These are phyloP conservation scores for Aspergillus sp. DNA, from an alignment of 2,329 filamentous ascomycete species.

Conservation along the genomic window DNA sequence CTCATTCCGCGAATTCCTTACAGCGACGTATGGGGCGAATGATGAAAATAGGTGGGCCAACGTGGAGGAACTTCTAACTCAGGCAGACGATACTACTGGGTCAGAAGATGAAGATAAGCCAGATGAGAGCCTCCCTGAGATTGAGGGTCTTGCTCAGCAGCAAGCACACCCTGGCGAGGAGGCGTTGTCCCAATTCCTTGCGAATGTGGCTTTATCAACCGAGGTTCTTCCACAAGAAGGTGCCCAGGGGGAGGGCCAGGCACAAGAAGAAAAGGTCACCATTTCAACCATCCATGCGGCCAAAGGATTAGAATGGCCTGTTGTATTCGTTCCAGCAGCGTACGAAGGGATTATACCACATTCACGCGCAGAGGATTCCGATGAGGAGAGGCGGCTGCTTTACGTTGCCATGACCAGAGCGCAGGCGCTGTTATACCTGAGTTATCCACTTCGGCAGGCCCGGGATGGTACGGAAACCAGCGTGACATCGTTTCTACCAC, in stretches of 20 bases:
- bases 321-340: conserved; percentile 87
- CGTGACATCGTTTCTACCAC: conserved; percentile 71
- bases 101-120: conserved; percentile 54
- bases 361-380: conserved; percentile 76
- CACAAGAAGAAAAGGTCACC: conserved; percentile 63
- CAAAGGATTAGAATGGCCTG: conserved; percentile 94
- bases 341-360: conserved; percentile 92
- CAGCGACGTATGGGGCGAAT: conserved; percentile 69
- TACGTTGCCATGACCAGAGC: conserved; percentile 98
- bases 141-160: conserved; percentile 70
- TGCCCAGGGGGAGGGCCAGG: conserved; percentile 55
- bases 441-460: conserved; percentile 70
- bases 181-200: conserved; percentile 75
- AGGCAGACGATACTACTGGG: conserved; percentile 69
- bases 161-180: conserved; percentile 55
- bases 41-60: conserved; percentile 82
- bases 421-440: conserved; percentile 81
- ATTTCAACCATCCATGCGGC: conserved; percentile 96
- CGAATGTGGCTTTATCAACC: conserved; percentile 83
- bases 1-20: conserved; percentile 71
- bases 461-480: conserved; percentile 59
- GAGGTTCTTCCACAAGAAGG: conserved; percentile 59
- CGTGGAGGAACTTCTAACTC: conserved; percentile 79
- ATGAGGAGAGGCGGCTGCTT: conserved; percentile 83
- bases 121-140: conserved; percentile 58